A percentile compares a stretch with the other conserved stretches of the same genome.
Conservation (phyloP, 2,329 filamentous ascomycete species). For the Penicillium italicum region DNA sequence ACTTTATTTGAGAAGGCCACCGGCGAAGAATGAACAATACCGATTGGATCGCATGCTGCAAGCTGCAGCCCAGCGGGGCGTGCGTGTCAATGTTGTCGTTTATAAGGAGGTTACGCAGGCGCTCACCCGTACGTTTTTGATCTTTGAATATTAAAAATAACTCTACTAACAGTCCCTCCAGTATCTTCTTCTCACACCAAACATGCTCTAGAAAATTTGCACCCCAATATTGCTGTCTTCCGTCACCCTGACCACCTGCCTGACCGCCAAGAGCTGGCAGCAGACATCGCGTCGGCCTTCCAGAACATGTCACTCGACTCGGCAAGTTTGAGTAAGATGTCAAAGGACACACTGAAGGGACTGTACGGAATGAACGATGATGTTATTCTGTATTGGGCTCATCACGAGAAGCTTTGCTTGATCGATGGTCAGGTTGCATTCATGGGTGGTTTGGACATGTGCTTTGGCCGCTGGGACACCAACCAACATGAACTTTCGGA, state of each 20-base stretch:
- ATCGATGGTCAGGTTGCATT: slow-evolving; percentile 77
- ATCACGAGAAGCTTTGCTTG: slow-evolving; percentile 86
- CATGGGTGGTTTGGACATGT: slow-evolving; percentile 88
- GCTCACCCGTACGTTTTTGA: slow-evolving; percentile 63
- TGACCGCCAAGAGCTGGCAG: slow-evolving; percentile 64
- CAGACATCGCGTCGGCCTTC: slow-evolving; percentile 54
- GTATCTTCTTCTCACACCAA: slow-evolving; percentile 73
- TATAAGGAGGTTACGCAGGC: slow-evolving; percentile 88
- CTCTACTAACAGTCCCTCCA: slow-evolving; percentile 25
- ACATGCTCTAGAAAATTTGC: slow-evolving; percentile 68
- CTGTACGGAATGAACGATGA: slow-evolving; percentile 79
- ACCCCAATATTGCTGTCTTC: slow-evolving; percentile 83
- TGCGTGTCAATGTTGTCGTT: slow-evolving; percentile 79
- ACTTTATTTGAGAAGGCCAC: slow-evolving; percentile 78
- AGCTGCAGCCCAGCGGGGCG: slow-evolving; percentile 76
- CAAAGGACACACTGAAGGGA: slow-evolving; percentile 68
- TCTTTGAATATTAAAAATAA: slow-evolving; percentile 6
- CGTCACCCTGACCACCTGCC: slow-evolving; percentile 85
- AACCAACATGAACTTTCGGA: slow-evolving; percentile 82
- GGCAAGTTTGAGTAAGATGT: slow-evolving; percentile 59
- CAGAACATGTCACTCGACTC: slow-evolving; percentile 55
- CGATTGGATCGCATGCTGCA: slow-evolving; percentile 78
- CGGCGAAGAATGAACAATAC: slow-evolving; percentile 76
- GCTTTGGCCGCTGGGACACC: slow-evolving; percentile 84
- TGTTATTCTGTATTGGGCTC: slow-evolving; percentile 84